phyloP scores from a whole-genome alignment of 23 red algal genomes.

The Gracilaria domingensis region DNA sequence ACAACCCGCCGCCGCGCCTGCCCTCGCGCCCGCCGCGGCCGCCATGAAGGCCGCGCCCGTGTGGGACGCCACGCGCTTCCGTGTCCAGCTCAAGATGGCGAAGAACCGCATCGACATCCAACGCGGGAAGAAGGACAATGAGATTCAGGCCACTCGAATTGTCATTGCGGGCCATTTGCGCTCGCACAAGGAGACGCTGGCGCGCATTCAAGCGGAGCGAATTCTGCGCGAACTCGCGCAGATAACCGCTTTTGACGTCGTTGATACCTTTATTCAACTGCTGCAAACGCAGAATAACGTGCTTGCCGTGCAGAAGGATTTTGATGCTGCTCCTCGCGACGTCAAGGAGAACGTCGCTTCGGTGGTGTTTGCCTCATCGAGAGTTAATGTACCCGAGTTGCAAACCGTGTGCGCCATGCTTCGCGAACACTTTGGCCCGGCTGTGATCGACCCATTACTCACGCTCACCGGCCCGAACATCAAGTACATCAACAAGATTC shows the following conservation, averaged over 20 bases:
- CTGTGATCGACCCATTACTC: constrained; percentile 52
- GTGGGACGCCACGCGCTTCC: constrained; percentile 57
- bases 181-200: constrained; percentile 55
- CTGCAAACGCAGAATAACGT: constrained; percentile 39
- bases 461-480: constrained; percentile 43
- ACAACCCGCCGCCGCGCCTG: constrained; percentile 1
- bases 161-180: constrained; percentile 39
- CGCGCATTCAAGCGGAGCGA: constrained; percentile 60
- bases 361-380: constrained; percentile 59
- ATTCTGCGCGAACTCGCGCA: constrained; percentile 45
- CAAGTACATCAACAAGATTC: constrained; percentile 57
- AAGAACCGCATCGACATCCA: constrained; percentile 65
- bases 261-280: constrained; percentile 56
- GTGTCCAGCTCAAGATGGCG: constrained; percentile 62
- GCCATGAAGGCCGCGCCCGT: not conserved
- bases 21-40: constrained; percentile 7
- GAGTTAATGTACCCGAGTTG: constrained; percentile 59
- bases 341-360: constrained; percentile 61
- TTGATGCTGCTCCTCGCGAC: constrained; percentile 37
- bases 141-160: constrained; percentile 34
- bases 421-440: constrained; percentile 59
- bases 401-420: constrained; percentile 41
- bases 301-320: constrained; percentile 36
- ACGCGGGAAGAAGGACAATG: constrained; percentile 65
- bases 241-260: constrained; percentile 59